Evolutionary conservation across 352 stramenopile genomes (phyloP).

Genomic region (Phytopythium boreale): DNA sequence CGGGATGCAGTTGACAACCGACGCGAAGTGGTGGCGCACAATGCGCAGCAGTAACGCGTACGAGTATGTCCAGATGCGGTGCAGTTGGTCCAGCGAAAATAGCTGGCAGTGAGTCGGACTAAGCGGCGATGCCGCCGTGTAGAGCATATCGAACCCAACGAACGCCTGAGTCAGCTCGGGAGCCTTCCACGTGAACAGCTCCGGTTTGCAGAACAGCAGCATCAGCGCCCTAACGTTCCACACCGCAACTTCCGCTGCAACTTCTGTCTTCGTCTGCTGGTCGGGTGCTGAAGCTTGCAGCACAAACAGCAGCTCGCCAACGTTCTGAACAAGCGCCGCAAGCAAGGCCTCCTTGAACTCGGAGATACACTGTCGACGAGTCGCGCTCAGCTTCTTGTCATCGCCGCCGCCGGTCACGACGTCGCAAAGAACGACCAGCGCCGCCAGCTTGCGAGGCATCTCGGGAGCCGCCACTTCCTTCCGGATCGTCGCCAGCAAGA

Average conservation of each 20-base stretch:
- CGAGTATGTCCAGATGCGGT: slow-evolving; percentile 73
- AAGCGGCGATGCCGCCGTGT: slow-evolving; percentile 25
- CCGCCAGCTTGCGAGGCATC: slow-evolving; percentile 39
- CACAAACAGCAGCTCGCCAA: slow-evolving; percentile 30
- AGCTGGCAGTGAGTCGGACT: slow-evolving; percentile 8
- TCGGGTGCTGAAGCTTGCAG: neutral
- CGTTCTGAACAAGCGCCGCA: slow-evolving; percentile 40
- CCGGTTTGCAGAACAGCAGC: slow-evolving; percentile 69
- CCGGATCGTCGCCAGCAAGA: slow-evolving; percentile 54
- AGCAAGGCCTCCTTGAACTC: slow-evolving; percentile 53
- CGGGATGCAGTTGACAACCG: slow-evolving; percentile 58
- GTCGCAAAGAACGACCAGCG: slow-evolving; percentile 48
- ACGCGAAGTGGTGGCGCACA: slow-evolving; percentile 72
- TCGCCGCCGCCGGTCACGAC: slow-evolving; percentile 33
- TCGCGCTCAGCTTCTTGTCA: slow-evolving; percentile 55
- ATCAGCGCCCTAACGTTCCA: slow-evolving; percentile 64
- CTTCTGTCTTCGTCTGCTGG: neutral
- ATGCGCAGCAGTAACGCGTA: slow-evolving; percentile 78
- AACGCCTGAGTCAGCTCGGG: slow-evolving; percentile 73
- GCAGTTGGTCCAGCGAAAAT: slow-evolving; percentile 36
- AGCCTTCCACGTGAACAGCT: slow-evolving; percentile 77
- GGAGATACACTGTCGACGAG: slow-evolving; percentile 45
- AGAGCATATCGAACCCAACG: slow-evolving; percentile 58
- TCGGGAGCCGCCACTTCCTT: slow-evolving; percentile 46
- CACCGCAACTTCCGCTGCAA: slow-evolving; percentile 22